phyloP scores from a whole-genome alignment of 129 eudicot genomes.

The Oenanthe sinensis region DNA sequence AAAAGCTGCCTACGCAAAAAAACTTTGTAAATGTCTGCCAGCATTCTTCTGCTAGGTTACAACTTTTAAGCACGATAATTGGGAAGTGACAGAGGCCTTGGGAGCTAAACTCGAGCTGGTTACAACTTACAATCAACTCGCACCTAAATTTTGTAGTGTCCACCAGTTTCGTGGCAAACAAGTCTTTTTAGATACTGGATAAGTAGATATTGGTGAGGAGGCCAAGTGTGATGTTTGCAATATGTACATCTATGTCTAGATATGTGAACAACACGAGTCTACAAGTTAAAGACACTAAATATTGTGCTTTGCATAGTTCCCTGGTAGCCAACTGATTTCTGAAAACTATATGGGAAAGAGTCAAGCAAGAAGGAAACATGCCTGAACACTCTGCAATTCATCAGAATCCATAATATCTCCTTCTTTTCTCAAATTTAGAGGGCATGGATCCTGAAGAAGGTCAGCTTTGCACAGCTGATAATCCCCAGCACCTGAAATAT shows the following conservation, averaged over 20 bases:
- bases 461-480: conserved; percentile 78
- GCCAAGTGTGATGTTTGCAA: background rate
- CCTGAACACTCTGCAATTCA: conserved; percentile 43
- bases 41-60: background rate
- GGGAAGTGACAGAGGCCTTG: background rate
- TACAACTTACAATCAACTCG: background rate
- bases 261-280: background rate
- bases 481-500: conserved; percentile 95
- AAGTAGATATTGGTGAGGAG: background rate
- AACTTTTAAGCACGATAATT: no score
- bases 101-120: background rate
- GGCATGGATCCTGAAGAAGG: conserved; percentile 73
- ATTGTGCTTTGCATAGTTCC: background rate
- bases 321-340: background rate
- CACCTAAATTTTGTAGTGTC: background rate
- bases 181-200: background rate
- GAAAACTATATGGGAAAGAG: background rate
- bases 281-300: background rate
- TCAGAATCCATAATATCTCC: conserved; percentile 83
- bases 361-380: conserved; percentile 4
- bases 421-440: conserved; percentile 64
- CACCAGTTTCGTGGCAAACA: background rate
- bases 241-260: background rate
- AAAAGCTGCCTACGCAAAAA: background rate
- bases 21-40: background rate